Evolutionary conservation across 2,329 filamentous ascomycete genomes (phyloP).

Genomic region (Microsporum audouinii): DNA sequence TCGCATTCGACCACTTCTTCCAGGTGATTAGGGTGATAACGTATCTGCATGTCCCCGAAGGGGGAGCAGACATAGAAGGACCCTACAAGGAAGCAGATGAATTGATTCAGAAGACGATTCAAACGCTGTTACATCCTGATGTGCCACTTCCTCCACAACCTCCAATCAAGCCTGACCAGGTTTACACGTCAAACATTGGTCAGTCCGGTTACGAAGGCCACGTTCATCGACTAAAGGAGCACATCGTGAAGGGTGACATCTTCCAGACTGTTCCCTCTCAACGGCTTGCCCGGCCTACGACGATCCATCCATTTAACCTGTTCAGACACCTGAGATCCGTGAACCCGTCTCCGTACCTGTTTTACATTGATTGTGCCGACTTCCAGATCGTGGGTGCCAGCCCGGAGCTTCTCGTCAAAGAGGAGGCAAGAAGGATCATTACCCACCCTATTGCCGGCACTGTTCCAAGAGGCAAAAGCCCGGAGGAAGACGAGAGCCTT

Average conservation of each 20-base stretch:
- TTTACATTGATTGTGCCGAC: constrained; percentile 82
- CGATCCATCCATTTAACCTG: constrained; percentile 92
- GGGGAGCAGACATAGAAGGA: constrained; percentile 47
- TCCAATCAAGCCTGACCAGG: constrained; percentile 58
- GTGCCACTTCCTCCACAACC: constrained; percentile 65
- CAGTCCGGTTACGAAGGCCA: constrained; percentile 81
- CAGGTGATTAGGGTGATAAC: constrained; percentile 89
- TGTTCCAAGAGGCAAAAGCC: constrained; percentile 70
- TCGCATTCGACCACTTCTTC: constrained; percentile 91
- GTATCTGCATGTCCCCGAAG: constrained; percentile 61
- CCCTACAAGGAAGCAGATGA: constrained; percentile 59
- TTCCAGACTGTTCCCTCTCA: constrained; percentile 97
- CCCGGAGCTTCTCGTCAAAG: constrained; percentile 87
- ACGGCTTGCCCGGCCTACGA: constrained; percentile 77
- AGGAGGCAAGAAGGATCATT: constrained; percentile 74
- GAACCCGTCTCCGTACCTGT: constrained; percentile 94
- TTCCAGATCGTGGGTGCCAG: constrained; percentile 95
- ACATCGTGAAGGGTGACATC: constrained; percentile 85
- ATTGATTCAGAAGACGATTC: constrained; percentile 56
- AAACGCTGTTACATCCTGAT: constrained; percentile 60
- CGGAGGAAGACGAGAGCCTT: constrained; percentile 69
- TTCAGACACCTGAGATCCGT: constrained; percentile 94
- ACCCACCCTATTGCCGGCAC: constrained; percentile 97
- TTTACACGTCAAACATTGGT: constrained; percentile 88
- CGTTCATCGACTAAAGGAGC: constrained; percentile 73